A percentile compares a stretch with the other conserved stretches of the same genome.
Evolutionary conservation across 441 rosid species (phyloP).

Genomic region (Adansonia grandidieri): DNA sequence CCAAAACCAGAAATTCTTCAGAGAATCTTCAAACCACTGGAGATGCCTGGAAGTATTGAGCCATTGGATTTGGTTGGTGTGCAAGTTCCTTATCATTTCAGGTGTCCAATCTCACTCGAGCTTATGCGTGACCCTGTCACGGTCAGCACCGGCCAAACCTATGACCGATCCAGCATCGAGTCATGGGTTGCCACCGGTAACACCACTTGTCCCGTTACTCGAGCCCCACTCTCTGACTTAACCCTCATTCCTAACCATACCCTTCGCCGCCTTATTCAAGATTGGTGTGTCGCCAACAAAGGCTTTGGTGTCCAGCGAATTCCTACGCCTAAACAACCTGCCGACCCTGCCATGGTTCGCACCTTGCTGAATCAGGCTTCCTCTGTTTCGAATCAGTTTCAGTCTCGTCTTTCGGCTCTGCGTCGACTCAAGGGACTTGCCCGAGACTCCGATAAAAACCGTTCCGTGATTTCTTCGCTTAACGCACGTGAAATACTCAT

Average conservation of each 20-base stretch:
- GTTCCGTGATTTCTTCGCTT: slow-evolving; percentile 59
- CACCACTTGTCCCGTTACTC: slow-evolving; percentile 87
- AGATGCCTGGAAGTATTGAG: slow-evolving; percentile 64
- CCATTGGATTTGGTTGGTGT: slow-evolving; percentile 60
- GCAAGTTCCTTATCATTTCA: slow-evolving; percentile 80
- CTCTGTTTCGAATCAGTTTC: slow-evolving; percentile 36
- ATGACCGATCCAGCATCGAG: slow-evolving; percentile 88
- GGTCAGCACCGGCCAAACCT: slow-evolving; percentile 83
- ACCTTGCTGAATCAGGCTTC: slow-evolving; percentile 60
- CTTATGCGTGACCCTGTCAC: slow-evolving; percentile 93
- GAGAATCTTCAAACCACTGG: neutral
- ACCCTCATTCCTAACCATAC: slow-evolving; percentile 90
- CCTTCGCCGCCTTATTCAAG: slow-evolving; percentile 90
- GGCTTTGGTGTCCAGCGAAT: slow-evolving; percentile 79
- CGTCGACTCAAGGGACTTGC: slow-evolving; percentile 79
- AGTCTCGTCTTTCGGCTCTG: slow-evolving; percentile 63
- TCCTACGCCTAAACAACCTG: slow-evolving; percentile 96
- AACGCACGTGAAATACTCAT: slow-evolving; percentile 49
- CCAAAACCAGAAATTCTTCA: too few species aligned
- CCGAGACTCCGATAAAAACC: slow-evolving; percentile 81
- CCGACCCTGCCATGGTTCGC: slow-evolving; percentile 71
- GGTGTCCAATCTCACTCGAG: slow-evolving; percentile 91
- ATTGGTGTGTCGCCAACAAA: slow-evolving; percentile 89
- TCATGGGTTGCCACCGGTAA: slow-evolving; percentile 91
- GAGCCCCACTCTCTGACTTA: slow-evolving; percentile 66